These are phyloP conservation scores for Aspergillus novofumigatus DNA, from an alignment of 2,329 filamentous ascomycete genomes.

Conservation along the genomic window DNA sequence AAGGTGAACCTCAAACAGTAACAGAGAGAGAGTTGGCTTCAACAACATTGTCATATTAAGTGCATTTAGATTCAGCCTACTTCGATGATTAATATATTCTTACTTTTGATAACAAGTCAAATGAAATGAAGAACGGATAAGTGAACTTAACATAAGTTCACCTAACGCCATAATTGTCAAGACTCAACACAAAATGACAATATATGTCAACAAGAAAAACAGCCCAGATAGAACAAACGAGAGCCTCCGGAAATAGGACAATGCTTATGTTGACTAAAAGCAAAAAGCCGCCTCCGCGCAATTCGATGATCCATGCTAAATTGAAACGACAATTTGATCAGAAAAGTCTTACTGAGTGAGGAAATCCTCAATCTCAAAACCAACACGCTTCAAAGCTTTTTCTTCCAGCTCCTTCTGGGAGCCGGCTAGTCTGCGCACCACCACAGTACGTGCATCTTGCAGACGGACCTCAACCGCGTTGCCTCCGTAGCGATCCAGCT, in stretches of 20 bases:
- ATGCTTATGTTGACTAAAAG: not conserved
- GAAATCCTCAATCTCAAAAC: conserved; percentile 83
- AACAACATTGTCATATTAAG: not conserved
- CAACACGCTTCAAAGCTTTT: conserved; percentile 67
- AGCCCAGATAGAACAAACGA: not conserved
- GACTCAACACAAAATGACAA: not conserved
- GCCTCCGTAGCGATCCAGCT: conserved; percentile 39
- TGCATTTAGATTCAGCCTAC: not conserved
- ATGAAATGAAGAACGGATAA: not conserved
- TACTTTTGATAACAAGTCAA: not conserved
- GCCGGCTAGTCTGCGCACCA: conserved; percentile 47
- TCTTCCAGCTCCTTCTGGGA: conserved; percentile 52
- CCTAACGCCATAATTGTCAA: not conserved
- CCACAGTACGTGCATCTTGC: conserved; percentile 47
- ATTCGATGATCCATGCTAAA: not conserved
- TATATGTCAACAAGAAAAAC: not conserved
- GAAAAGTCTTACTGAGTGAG: conserved; percentile 32
- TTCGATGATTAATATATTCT: not conserved
- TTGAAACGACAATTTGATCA: not conserved
- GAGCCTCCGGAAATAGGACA: not conserved
- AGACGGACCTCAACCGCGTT: conserved; percentile 54
- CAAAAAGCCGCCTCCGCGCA: conserved; percentile 4
- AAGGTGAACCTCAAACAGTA: not conserved
- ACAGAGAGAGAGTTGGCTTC: not conserved
- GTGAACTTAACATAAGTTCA: not conserved